These are phyloP conservation scores for Poteriospumella lacustris DNA, from an alignment of 108 stramenopile genomes.

Conservation along the genomic window DNA sequence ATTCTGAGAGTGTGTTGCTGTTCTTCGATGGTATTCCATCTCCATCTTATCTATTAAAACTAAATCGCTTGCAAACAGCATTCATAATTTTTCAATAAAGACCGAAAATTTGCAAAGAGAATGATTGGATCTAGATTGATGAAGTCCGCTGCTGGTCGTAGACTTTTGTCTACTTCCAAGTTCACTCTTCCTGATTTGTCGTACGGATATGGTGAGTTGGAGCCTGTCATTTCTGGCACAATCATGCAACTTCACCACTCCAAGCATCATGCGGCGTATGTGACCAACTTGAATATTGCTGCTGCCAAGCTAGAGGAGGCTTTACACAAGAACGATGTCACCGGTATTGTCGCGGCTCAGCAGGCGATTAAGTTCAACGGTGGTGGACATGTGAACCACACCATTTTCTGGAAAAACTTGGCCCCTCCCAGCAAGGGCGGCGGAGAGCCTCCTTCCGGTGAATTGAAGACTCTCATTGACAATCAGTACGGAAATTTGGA, in stretches of 20 bases:
- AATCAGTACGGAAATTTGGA: slow-evolving; percentile 74
- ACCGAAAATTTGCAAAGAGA: too few relatives aligned
- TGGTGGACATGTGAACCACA: slow-evolving; percentile 95
- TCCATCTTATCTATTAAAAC: too few relatives aligned
- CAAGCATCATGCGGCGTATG: slow-evolving; percentile 84
- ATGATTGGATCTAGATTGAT: too few relatives aligned
- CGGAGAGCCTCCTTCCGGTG: slow-evolving; percentile 73
- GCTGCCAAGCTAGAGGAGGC: slow-evolving; percentile 63
- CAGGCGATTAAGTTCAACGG: slow-evolving; percentile 95
- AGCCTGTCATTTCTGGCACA: slow-evolving; percentile 74
- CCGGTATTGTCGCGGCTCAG: slow-evolving; percentile 64
- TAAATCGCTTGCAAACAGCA: too few relatives aligned
- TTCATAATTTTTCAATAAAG: too few relatives aligned
- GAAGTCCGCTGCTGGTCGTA: too few relatives aligned
- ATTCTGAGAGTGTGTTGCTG: too few relatives aligned
- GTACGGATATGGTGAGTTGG: slow-evolving; percentile 80
- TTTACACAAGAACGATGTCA: slow-evolving; percentile 31
- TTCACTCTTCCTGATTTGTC: slow-evolving; percentile 73
- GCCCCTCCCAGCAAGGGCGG: slow-evolving; percentile 73
- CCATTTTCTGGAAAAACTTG: slow-evolving; percentile 96
- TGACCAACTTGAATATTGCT: slow-evolving; percentile 78
- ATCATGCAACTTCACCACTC: slow-evolving; percentile 91
- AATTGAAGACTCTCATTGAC: slow-evolving; percentile 61
- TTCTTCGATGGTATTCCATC: too few relatives aligned
- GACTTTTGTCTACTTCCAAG: slow-evolving; percentile 52